Conservation (phyloP, 2,329 filamentous ascomycete genomes). For the Eutypella sp. region DNA sequence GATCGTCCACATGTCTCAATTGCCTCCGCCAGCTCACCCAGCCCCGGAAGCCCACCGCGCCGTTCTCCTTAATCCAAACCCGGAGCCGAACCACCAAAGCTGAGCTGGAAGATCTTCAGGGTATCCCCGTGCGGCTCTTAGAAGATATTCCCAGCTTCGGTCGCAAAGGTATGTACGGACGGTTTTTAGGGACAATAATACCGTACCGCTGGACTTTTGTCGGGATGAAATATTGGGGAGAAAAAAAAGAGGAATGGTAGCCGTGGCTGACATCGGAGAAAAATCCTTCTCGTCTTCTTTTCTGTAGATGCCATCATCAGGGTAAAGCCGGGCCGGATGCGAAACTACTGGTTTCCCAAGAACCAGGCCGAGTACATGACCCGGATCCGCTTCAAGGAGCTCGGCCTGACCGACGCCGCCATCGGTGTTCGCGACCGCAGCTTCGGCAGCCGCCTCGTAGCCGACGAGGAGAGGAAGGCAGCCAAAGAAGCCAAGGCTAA, state of each 20-base stretch:
- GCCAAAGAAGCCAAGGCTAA: constrained; percentile 3
- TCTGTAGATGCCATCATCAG: constrained; percentile 29
- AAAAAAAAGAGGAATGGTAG: too few species aligned
- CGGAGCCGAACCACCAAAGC: constrained; percentile 33
- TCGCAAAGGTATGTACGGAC: constrained; percentile 31
- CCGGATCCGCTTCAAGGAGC: constrained; percentile 23
- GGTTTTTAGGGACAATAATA: too few species aligned
- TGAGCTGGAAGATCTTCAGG: constrained; percentile 32
- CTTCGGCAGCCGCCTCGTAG: constrained; percentile 19
- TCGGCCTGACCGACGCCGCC: constrained; percentile 26
- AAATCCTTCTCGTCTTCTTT: too few species aligned
- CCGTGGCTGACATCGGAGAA: too few species aligned
- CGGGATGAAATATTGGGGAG: too few species aligned
- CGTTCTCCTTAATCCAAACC: constrained; percentile 25
- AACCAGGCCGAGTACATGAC: constrained; percentile 31
- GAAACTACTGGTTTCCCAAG: constrained; percentile 30
- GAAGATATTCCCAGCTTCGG: constrained; percentile 36
- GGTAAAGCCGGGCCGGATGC: constrained; percentile 29
- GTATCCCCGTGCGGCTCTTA: constrained; percentile 40
- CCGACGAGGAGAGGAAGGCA: constrained; percentile 9
- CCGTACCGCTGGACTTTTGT: too few species aligned
- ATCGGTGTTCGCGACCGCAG: constrained; percentile 29
- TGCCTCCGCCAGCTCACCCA: constrained; percentile 26
- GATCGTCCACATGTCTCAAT: constrained; percentile 27
- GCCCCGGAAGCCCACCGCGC: constrained; percentile 11